These are phyloP conservation scores for Dactylellina leptospora DNA, from an alignment of 2,329 filamentous ascomycete species.

Conservation along the genomic window DNA sequence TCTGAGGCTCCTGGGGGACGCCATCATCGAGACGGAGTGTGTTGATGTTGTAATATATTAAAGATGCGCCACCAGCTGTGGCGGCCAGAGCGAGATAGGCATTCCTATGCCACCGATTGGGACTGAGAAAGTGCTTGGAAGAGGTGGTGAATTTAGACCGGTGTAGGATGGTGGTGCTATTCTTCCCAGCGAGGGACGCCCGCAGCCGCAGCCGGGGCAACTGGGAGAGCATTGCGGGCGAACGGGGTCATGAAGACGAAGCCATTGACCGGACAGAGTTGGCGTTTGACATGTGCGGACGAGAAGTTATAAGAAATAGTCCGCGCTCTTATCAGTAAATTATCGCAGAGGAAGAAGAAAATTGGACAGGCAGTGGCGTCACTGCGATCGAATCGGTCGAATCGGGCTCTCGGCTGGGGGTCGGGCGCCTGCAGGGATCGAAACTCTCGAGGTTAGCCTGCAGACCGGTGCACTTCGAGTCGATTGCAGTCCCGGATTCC, in stretches of 20 bases:
- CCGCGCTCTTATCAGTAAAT: too few relatives aligned
- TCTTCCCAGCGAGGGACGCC: neutral
- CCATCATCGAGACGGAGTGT: constrained; percentile 40
- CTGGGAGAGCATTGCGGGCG: neutral
- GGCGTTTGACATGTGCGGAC: too few relatives aligned
- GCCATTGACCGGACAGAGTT: neutral
- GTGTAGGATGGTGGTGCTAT: neutral
- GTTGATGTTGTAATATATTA: constrained; percentile 38
- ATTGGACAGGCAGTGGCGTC: too few relatives aligned
- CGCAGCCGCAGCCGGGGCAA: constrained; percentile 2
- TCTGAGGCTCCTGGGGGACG: neutral
- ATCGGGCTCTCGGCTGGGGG: too few relatives aligned
- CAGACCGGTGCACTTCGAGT: too few relatives aligned
- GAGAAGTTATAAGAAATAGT: too few relatives aligned
- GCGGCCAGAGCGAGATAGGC: constrained; percentile 9
- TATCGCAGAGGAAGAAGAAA: too few relatives aligned
- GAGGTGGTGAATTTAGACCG: neutral
- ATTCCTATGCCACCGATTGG: neutral
- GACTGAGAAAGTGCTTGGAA: neutral
- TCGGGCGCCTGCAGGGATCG: too few relatives aligned
- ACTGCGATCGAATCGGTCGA: too few relatives aligned
- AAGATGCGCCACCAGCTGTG: constrained; percentile 30
- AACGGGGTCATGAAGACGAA: neutral
- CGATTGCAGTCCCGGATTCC: too few relatives aligned
- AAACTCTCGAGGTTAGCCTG: too few relatives aligned